Base-by-base conservation (phyloP, 2,329 filamentous ascomycete species). In the Neofusicoccum ribis region DNA sequence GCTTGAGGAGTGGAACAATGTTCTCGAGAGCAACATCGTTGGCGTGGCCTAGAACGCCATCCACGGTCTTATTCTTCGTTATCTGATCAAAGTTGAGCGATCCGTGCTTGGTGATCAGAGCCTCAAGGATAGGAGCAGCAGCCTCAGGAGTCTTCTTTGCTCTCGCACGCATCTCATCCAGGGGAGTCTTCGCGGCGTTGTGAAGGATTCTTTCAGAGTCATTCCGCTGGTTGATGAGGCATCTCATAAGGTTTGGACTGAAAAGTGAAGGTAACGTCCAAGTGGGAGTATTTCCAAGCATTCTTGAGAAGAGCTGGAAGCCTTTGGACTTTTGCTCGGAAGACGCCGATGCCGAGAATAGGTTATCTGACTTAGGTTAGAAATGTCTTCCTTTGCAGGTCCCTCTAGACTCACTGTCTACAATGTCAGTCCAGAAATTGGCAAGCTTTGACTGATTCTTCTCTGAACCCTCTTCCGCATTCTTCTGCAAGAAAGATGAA, bases 281-380 rank as follows among this genome's bases (percentile, higher is more conserved):
- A 68, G 76, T 68, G 76, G 86, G 74, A 71, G 80, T 80, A 43
- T 79, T 82, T 37, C 82, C 80, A 3, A 97, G 79, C 70, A 93
- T 86, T 72, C 90, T 91, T 71, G 90, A 88, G 72, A 97, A 92
- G 2, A 98, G 85, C 72, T 93, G 88, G 78, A 98, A 94, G 0
- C 95, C 95, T 77, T 92, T 93, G 72, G 92, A 92, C 77, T 97
- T 98, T 64, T 96, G 90, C 70, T 93, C 92, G 49, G 93, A 88
- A 1, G 93, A 96, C 7, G 93, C 90, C 11, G 86, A 88, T 65
- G 89, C 87, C 5, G 91, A 89, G 74, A 98, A 97, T 3, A 97
- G 84, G 8, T 91, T 90, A 74, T 94, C 91, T 94, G 68, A 0
- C 2, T 63, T 37, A 44, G 44, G 47, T 75, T 54, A 74, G 70